Evolutionary conservation across 2,329 filamentous ascomycete genomes (phyloP).

Genomic region (Ophiostoma pallidulum): DNA sequence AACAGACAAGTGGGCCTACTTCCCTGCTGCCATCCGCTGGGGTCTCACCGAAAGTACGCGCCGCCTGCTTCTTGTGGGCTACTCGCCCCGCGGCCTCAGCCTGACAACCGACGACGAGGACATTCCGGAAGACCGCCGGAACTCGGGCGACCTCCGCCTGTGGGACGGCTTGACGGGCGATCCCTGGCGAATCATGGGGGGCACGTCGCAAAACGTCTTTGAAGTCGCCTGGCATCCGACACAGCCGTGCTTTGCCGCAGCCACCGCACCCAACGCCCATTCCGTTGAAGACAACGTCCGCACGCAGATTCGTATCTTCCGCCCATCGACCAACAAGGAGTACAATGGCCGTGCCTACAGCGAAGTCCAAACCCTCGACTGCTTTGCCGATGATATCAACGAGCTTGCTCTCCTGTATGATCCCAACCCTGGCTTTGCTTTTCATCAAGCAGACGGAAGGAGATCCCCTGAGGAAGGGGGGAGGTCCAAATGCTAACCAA

Average conservation of each 20-base stretch:
- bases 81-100: constrained; percentile 46
- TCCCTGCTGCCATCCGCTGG: constrained; percentile 55
- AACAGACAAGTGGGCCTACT: constrained; percentile 50
- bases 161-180: constrained; percentile 42
- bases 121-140: constrained; percentile 48
- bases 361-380: constrained; percentile 48
- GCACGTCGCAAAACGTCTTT: constrained; percentile 51
- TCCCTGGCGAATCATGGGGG: constrained; percentile 39
- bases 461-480: no score
- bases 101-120: constrained; percentile 40
- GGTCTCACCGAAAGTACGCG: constrained; percentile 34
- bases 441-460: no score
- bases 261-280: constrained; percentile 44
- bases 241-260: constrained; percentile 43
- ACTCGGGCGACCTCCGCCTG: constrained; percentile 50
- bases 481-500: no score
- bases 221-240: constrained; percentile 55
- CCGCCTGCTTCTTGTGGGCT: constrained; percentile 51
- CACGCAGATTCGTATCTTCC: constrained; percentile 51
- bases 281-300: constrained; percentile 34
- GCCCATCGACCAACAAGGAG: constrained; percentile 21
- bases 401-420: constrained; percentile 45
- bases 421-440: neutral
- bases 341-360: constrained; percentile 28
- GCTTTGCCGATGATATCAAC: constrained; percentile 51